Evolutionary conservation across 371 early-diverging fungal species (phyloP).

Genomic region (Circinella umbellata): DNA sequence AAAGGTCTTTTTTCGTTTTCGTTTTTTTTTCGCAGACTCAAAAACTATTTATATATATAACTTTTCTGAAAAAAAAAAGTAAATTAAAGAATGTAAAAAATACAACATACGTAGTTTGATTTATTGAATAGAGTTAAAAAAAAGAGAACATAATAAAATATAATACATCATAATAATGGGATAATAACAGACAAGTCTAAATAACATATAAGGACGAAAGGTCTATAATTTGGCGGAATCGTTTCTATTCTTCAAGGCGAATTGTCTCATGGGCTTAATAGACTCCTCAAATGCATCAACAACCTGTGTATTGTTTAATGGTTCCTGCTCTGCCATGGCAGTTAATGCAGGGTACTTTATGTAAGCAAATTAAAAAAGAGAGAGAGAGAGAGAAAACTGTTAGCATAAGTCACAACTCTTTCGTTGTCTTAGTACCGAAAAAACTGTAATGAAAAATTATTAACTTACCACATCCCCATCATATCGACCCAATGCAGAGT

Average conservation of each 20-base stretch:
- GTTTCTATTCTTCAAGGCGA: background rate
- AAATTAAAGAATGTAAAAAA: too few species aligned
- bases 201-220: background rate
- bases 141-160: too few species aligned
- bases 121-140: too few species aligned
- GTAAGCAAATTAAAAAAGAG: constrained; percentile 8
- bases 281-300: constrained; percentile 59
- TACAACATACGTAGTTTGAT: too few species aligned
- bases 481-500: constrained; percentile 75
- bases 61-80: too few species aligned
- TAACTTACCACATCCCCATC: constrained; percentile 63
- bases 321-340: constrained; percentile 72
- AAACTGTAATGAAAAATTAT: too few species aligned
- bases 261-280: constrained; percentile 46
- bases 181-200: background rate
- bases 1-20: too few species aligned
- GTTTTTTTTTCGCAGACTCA: too few species aligned
- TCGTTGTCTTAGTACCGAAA: too few species aligned
- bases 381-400: too few species aligned
- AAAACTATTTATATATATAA: too few species aligned
- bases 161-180: background rate
- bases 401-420: too few species aligned
- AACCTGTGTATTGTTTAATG: constrained; percentile 63
- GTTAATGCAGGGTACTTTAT: constrained; percentile 69
- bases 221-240: background rate